phyloP scores from a whole-genome alignment of 177 flowering plant species.

The Telopea speciosissima region DNA sequence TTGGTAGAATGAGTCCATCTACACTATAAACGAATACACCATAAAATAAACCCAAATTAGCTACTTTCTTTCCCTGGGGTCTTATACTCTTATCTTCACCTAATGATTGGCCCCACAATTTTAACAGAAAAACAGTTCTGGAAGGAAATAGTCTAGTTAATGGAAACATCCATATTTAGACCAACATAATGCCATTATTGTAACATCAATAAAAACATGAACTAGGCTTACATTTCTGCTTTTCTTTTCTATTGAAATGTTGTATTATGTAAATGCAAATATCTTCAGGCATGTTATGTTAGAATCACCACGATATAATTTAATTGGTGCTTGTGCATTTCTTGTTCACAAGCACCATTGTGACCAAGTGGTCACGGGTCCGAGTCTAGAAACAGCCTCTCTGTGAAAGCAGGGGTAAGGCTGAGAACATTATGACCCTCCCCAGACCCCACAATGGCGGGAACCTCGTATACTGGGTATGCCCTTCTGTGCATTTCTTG shows the following conservation, averaged over 20 bases:
- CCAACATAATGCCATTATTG: not conserved
- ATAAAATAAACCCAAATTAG: not conserved
- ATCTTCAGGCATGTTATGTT: not conserved
- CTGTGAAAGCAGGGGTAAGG: too few species aligned
- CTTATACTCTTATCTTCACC: not conserved
- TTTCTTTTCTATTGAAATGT: not conserved
- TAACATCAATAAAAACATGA: too few species aligned
- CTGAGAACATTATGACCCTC: too few species aligned
- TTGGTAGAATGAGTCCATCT: not conserved
- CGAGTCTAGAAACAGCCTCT: too few species aligned
- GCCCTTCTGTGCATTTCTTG: not conserved
- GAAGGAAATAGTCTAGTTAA: not conserved
- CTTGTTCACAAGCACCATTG: not conserved
- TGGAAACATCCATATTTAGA: not conserved
- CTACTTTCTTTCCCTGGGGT: not conserved
- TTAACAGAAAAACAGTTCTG: not conserved
- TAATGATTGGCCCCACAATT: not conserved
- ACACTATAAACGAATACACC: not conserved
- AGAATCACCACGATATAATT: not conserved
- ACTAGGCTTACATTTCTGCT: not conserved
- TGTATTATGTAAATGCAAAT: not conserved
- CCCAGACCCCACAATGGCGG: too few species aligned
- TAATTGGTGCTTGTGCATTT: not conserved
- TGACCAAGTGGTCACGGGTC: too few species aligned
- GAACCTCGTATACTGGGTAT: too few species aligned